Conservation (phyloP, 306 rosid genomes). For the Lotus japonicus region DNA sequence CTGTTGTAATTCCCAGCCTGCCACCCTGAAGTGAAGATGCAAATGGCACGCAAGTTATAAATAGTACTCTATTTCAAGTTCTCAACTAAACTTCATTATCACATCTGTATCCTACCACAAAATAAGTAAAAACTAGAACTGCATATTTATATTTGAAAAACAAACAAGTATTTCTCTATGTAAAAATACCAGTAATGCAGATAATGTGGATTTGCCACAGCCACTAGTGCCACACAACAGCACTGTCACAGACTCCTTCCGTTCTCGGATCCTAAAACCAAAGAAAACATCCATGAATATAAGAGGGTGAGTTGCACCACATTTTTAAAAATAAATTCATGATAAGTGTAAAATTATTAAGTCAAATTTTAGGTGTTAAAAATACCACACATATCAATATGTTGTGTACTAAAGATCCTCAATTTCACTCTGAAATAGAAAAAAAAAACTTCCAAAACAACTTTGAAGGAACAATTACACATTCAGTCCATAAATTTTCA, state of each 20-base stretch:
- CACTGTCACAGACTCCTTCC: conserved; percentile 79
- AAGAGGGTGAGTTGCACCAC: not conserved
- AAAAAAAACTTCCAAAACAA: not conserved
- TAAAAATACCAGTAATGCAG: conserved; percentile 72
- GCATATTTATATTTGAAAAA: conserved; percentile 18
- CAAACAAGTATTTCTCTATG: conserved; percentile 14
- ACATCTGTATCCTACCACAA: conserved; percentile 12
- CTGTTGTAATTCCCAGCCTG: conserved; percentile 92
- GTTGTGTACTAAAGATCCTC: not conserved
- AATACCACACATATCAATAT: not conserved
- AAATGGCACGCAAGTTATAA: conserved; percentile 14
- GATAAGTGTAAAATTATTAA: not conserved
- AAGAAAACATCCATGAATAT: not conserved
- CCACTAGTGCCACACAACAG: conserved; percentile 90
- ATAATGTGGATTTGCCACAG: conserved; percentile 90
- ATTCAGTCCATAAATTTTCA: not conserved
- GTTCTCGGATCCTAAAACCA: conserved; percentile 61
- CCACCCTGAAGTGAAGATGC: conserved; percentile 57
- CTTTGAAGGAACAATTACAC: not conserved
- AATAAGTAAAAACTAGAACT: conserved; percentile 19
- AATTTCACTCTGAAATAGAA: not conserved
- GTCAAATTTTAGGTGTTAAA: not conserved
- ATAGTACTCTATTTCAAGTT: conserved; percentile 1
- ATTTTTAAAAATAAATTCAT: not conserved
- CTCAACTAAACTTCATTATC: not conserved